Evolutionary conservation across 2,329 filamentous ascomycete genomes (phyloP).

Genomic region (Lecanicillium sp.): DNA sequence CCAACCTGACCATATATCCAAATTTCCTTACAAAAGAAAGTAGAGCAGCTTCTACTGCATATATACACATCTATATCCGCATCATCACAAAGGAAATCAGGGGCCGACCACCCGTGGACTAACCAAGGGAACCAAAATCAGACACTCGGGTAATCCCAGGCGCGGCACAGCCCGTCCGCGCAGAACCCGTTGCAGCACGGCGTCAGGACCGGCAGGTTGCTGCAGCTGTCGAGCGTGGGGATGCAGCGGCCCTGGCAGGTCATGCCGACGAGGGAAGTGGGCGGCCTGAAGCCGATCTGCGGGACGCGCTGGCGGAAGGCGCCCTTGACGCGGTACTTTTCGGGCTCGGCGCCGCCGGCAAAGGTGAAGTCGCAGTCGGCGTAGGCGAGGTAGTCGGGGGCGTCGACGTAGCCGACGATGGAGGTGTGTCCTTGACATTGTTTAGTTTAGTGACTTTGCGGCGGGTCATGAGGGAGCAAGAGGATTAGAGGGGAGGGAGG

Average conservation of each 20-base stretch:
- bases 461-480: neutral
- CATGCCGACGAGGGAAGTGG: conserved; percentile 38
- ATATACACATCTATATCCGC: no score
- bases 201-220: conserved; percentile 31
- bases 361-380: conserved; percentile 34
- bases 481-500: neutral
- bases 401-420: conserved; percentile 34
- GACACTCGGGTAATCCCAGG: no score
- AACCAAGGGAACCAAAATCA: no score
- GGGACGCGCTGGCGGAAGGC: conserved; percentile 26
- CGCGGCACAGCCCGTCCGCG: conserved; percentile 34
- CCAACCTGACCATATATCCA: no score
- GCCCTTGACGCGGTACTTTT: no score
- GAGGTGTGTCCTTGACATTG: conserved; percentile 34
- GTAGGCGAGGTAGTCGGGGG: conserved; percentile 37
- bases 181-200: conserved; percentile 39
- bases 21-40: no score
- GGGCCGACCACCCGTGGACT: no score
- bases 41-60: no score
- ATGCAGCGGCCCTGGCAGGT: conserved; percentile 38
- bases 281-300: conserved; percentile 39
- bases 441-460: no score
- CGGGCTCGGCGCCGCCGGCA: conserved; percentile 19
- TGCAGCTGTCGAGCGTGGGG: conserved; percentile 33
- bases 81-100: no score